Percentiles rank a stretch among this genome's conserved stretches.
These are phyloP conservation scores for Mortierella sp. DNA, from an alignment of 371 early-diverging fungal species.

Conservation along the genomic window DNA sequence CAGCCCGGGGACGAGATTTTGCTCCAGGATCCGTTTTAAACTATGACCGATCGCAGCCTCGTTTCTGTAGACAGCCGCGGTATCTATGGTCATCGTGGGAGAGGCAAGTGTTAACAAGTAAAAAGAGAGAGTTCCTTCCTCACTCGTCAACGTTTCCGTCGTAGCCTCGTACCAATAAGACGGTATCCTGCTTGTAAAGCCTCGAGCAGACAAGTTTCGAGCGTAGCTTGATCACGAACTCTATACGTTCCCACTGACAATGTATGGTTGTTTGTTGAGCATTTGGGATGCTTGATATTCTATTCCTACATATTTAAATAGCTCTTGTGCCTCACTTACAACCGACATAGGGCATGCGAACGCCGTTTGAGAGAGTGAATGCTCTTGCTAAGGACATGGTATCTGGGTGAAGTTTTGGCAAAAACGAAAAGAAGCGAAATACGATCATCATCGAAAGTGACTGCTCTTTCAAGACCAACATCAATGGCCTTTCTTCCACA, in stretches of 20 bases:
- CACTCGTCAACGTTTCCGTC: too few species aligned
- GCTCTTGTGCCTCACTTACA: conserved; percentile 38
- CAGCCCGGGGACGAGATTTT: conserved; percentile 61
- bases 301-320: conserved; percentile 8
- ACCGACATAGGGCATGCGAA: conserved; percentile 64
- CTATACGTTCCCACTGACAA: conserved; percentile 78
- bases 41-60: conserved; percentile 84
- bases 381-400: conserved; percentile 17
- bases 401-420: conserved; percentile 2
- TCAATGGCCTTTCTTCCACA: too few species aligned
- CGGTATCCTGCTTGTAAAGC: conserved; percentile 76
- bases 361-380: conserved; percentile 61
- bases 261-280: not conserved
- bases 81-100: conserved; percentile 57
- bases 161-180: conserved; percentile 66
- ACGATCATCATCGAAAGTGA: too few species aligned
- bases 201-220: conserved; percentile 60
- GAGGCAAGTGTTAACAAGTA: not conserved
- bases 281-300: too few species aligned
- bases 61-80: conserved; percentile 86
- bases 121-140: too few species aligned
- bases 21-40: conserved; percentile 68
- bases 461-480: too few species aligned
- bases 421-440: not conserved
- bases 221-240: conserved; percentile 60